Base-by-base conservation (phyloP, 1,284 basidiomycete genomes). In the Anthracocystis walkeri region DNA sequence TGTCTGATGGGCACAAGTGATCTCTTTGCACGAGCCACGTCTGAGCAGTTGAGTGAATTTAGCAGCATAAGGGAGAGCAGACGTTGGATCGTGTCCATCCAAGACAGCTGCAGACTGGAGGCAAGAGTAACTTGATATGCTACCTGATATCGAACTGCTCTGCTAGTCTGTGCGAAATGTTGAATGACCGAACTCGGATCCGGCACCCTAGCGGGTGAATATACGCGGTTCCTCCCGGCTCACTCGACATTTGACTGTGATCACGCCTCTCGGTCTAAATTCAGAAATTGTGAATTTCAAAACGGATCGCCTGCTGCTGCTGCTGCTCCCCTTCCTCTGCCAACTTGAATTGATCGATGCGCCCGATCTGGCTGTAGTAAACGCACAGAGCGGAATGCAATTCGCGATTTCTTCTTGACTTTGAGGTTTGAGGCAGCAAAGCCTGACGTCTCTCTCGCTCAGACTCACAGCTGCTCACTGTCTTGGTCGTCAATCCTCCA, bases 151-250 rank as follows among this genome's bases (percentile, higher is more conserved):
- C 33, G 33, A 33, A 33, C 2, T 33, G 10, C 31, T 38, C 11
- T 33, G 29, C 29, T 29, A 5, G 29, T 33, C 3, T 38, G 12
- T 16, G 35, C 35, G 14, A 16, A 38, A 33, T 2, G 33, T 10
- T 16, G 25, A 44, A 16, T 35, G 31, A 16, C 7, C 21, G 21
- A 25, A 16, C 41, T 69, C 66, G 66, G 66, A 63, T 63, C 66
- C 66, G 66, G 58, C 40, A 51, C 2, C 29, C 11, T 41, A 8
- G 35, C 29, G 21, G 40, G 23, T 16, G 38, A 2, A 7, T n/a
- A 18, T 21, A 55, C 52, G 27, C 67, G 67, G 56, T 40, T 65
- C 29, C 46, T 65, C 57, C 67, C 67, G 67, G 49, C 14, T 45
- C 45, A 18, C n/a, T n/a, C n/a, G n/a, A n/a, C n/a, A 42, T 42